Conservation (phyloP, 1,284 basidiomycete species). For the Coriolopsis trogii region DNA sequence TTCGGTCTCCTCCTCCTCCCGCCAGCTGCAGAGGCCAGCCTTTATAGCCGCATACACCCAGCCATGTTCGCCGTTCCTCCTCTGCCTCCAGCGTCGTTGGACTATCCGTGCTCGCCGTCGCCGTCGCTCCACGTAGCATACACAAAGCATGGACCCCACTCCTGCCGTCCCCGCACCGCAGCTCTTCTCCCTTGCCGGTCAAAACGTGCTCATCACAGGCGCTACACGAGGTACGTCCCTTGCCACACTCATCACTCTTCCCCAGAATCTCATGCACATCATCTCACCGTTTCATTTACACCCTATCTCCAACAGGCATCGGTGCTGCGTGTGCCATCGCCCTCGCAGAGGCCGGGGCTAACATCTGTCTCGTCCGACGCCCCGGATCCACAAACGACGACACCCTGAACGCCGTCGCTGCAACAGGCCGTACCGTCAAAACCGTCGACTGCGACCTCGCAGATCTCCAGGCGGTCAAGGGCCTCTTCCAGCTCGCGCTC, state of each 20-base stretch:
- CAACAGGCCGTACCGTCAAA: conserved; percentile 44
- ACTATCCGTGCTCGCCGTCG: conserved; percentile 4
- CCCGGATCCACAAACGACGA: conserved; percentile 51
- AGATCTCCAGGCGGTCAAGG: conserved; percentile 67
- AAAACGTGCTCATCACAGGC: conserved; percentile 73
- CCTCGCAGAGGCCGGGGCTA: conserved; percentile 80
- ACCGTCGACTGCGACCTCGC: conserved; percentile 80
- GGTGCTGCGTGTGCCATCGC: conserved; percentile 75
- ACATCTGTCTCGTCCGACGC: conserved; percentile 80
- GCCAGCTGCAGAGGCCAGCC: background rate
- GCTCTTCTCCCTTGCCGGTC: conserved; percentile 63
- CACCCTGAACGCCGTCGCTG: conserved; percentile 58
- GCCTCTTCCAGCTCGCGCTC: conserved; percentile 67
- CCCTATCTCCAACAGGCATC: conserved; percentile 54
- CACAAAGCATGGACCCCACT: conserved; percentile 43
- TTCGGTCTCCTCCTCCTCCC: conserved; percentile 7
- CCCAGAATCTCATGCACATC: conserved; percentile 8
- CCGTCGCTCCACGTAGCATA: background rate
- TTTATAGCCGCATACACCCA: conserved; percentile 6
- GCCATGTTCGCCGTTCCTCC: conserved; percentile 14
- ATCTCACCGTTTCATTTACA: conserved; percentile 10
- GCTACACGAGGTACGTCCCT: conserved; percentile 45
- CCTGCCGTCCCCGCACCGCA: conserved; percentile 47
- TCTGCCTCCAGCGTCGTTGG: conserved; percentile 7
- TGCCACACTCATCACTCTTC: conserved; percentile 22